These are phyloP conservation scores for Globisporangium barbulae DNA, from an alignment of 352 stramenopile genomes.

Conservation along the genomic window DNA sequence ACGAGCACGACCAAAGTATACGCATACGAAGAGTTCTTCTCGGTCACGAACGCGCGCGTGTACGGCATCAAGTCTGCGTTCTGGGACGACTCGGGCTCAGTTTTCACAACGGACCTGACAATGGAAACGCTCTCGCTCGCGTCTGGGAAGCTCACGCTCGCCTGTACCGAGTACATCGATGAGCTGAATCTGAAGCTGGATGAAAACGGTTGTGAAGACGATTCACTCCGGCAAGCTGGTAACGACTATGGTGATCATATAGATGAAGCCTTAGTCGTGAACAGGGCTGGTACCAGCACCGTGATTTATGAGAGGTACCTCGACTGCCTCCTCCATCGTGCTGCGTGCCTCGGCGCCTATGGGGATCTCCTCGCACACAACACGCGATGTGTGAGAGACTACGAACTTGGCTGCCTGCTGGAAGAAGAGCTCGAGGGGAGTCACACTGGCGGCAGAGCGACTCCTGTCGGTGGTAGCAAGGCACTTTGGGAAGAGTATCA, in stretches of 20 bases:
- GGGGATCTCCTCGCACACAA: conserved; percentile 51
- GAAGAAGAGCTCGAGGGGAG: conserved; percentile 34
- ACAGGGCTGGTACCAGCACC: too few relatives aligned
- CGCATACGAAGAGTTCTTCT: conserved; percentile 55
- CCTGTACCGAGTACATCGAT: conserved; percentile 25
- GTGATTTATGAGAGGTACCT: conserved; percentile 39
- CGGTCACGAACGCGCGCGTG: conserved; percentile 51
- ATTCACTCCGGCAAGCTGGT: neutral
- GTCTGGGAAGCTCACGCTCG: conserved; percentile 47
- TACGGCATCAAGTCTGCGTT: conserved; percentile 34
- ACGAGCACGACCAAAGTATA: conserved; percentile 57
- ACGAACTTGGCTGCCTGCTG: conserved; percentile 42
- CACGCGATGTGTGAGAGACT: conserved; percentile 34
- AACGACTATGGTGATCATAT: conserved; percentile 7
- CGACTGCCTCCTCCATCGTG: conserved; percentile 40
- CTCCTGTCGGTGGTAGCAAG: neutral
- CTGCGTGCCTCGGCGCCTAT: conserved; percentile 48
- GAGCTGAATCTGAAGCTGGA: neutral
- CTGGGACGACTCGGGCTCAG: conserved; percentile 28
- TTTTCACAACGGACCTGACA: conserved; percentile 48
- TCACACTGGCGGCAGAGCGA: neutral
- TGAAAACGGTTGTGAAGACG: neutral
- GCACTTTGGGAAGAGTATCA: neutral
- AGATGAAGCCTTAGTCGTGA: too few relatives aligned
- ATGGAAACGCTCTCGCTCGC: conserved; percentile 63